phyloP scores from a whole-genome alignment of 2,329 filamentous ascomycete species.

The Phialophora chinensis region DNA sequence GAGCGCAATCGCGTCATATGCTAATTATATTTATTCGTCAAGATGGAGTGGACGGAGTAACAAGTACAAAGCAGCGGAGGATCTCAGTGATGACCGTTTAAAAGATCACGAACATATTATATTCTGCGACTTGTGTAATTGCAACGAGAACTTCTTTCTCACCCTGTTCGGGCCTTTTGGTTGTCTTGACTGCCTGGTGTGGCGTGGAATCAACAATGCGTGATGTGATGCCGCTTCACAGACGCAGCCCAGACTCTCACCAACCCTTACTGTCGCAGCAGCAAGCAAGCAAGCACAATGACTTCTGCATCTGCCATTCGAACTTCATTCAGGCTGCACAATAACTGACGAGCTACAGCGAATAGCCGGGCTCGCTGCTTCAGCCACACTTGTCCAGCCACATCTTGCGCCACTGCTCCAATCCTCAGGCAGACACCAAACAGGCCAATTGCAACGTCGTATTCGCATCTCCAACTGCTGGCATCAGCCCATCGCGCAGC shows the following conservation, averaged over 20 bases:
- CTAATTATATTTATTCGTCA: background rate
- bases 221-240: too few relatives aligned
- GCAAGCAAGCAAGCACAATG: background rate
- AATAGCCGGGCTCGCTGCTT: background rate
- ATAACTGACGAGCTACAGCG: background rate
- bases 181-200: too few relatives aligned
- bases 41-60: background rate
- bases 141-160: too few relatives aligned
- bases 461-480: conserved; percentile 6
- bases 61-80: background rate
- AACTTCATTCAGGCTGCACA: conserved; percentile 10
- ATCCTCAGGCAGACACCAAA: conserved; percentile 28
- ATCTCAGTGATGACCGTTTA: background rate
- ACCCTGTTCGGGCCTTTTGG: too few relatives aligned
- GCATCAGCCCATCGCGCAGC: conserved; percentile 3
- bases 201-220: too few relatives aligned
- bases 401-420: background rate
- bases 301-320: background rate
- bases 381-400: conserved; percentile 6
- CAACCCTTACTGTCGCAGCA: background rate
- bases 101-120: background rate
- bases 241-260: background rate
- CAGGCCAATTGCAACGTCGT: conserved; percentile 27
- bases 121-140: too few relatives aligned
- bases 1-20: conserved; percentile 5